These are phyloP conservation scores for Vigna unguiculata DNA, from an alignment of 306 rosid genomes.

Conservation along the genomic window DNA sequence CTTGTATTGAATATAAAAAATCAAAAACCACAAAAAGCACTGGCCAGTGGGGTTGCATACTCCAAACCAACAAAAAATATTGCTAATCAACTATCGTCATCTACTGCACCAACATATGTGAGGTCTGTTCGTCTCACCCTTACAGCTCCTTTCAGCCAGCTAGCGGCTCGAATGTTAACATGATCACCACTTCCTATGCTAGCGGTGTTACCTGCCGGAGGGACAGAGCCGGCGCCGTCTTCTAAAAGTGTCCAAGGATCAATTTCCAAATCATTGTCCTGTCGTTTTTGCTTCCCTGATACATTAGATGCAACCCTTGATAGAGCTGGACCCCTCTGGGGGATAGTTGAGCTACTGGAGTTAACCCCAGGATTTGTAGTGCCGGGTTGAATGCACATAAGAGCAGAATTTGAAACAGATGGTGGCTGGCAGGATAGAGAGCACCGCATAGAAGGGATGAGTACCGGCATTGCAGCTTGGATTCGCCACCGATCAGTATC, in stretches of 20 bases:
- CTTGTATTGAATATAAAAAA: constrained; percentile 45
- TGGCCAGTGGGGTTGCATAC: constrained; percentile 53
- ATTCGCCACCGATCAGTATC: constrained; percentile 82
- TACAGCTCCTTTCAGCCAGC: constrained; percentile 96
- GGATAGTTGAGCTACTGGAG: constrained; percentile 49
- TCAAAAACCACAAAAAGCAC: constrained; percentile 46
- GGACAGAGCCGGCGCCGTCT: constrained; percentile 87
- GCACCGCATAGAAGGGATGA: constrained; percentile 61
- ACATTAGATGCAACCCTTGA: constrained; percentile 44
- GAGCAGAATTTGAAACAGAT: constrained; percentile 60
- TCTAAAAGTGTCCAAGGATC: constrained; percentile 94
- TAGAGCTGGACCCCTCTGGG: constrained; percentile 60
- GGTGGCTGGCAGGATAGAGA: constrained; percentile 79
- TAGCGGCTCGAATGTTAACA: constrained; percentile 75
- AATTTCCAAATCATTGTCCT: constrained; percentile 72
- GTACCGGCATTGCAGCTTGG: constrained; percentile 90
- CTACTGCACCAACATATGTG: constrained; percentile 82
- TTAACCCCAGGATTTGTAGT: constrained; percentile 50
- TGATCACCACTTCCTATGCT: constrained; percentile 70
- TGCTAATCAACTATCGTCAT: constrained; percentile 81
- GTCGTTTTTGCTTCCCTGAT: constrained; percentile 75
- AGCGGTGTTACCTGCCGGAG: constrained; percentile 62
- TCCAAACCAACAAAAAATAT: constrained; percentile 53
- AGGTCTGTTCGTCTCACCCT: constrained; percentile 90
- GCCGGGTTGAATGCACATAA: constrained; percentile 64